phyloP scores from a whole-genome alignment of 441 rosid genomes.

The Populus tomentosa region DNA sequence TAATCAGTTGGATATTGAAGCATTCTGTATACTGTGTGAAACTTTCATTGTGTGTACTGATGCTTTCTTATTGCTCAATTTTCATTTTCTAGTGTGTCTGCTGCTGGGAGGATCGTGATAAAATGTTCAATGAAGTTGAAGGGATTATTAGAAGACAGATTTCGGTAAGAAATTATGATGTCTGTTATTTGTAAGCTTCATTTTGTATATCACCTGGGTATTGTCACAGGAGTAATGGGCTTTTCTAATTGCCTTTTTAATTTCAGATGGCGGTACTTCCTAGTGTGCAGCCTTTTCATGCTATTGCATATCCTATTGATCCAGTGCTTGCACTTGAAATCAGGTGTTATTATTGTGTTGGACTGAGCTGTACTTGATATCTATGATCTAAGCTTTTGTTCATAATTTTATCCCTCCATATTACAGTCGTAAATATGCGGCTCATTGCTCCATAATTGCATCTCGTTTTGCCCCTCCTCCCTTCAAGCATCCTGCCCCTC shows the following conservation, averaged over 20 bases:
- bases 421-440: slow-evolving; percentile 91
- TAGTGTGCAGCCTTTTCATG: slow-evolving; percentile 99
- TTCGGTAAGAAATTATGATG: slow-evolving; percentile 39
- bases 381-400: background rate
- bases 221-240: background rate
- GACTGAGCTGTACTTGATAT: background rate
- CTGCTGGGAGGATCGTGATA: slow-evolving; percentile 92
- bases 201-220: background rate
- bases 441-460: slow-evolving; percentile 90
- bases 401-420: background rate
- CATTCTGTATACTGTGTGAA: background rate
- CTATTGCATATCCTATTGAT: slow-evolving; percentile 98
- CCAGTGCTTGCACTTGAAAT: slow-evolving; percentile 94
- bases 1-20: background rate
- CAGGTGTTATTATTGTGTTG: slow-evolving; percentile 44
- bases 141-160: slow-evolving; percentile 86
- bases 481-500: slow-evolving; percentile 65
- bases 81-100: slow-evolving; percentile 65
- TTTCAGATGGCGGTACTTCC: slow-evolving; percentile 89
- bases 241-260: background rate
- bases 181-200: background rate
- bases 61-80: background rate
- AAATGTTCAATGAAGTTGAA: slow-evolving; percentile 86
- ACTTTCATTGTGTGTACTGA: background rate
- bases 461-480: slow-evolving; percentile 79